Percentiles rank a stretch among this genome's conserved stretches.
Conservation (phyloP, 768 basidiomycete genomes). For the Sistotremastrum niveocremeum region DNA sequence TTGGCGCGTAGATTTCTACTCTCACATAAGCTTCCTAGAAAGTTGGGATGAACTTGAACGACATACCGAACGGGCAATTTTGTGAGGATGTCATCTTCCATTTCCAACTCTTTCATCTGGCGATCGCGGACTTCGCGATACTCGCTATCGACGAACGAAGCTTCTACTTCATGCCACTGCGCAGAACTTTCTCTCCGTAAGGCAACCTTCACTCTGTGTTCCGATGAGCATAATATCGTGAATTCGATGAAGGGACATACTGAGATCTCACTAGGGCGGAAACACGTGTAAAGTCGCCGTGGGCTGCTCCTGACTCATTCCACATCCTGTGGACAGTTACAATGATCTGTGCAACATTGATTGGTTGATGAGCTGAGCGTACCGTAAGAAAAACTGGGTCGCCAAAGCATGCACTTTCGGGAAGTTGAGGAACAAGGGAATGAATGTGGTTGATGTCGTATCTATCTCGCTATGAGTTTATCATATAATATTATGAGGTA, state of each 20-base stretch:
- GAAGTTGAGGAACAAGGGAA: slow-evolving; percentile 82
- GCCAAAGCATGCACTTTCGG: slow-evolving; percentile 69
- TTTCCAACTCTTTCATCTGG: slow-evolving; percentile 82
- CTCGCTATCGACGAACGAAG: slow-evolving; percentile 67
- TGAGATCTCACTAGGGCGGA: slow-evolving; percentile 72
- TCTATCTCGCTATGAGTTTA: slow-evolving; percentile 26
- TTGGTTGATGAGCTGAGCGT: not conserved
- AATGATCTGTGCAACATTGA: not conserved
- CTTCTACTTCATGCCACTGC: slow-evolving; percentile 74
- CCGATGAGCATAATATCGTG: not conserved
- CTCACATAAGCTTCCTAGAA: not conserved
- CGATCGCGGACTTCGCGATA: slow-evolving; percentile 77
- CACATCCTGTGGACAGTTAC: slow-evolving; percentile 39
- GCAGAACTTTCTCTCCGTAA: slow-evolving; percentile 60
- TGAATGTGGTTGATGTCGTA: slow-evolving; percentile 67
- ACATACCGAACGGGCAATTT: slow-evolving; percentile 76
- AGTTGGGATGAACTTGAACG: not conserved
- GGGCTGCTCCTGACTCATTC: slow-evolving; percentile 72
- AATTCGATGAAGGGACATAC: slow-evolving; percentile 31
- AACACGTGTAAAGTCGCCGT: slow-evolving; percentile 66
- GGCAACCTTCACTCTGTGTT: slow-evolving; percentile 56
- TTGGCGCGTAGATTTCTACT: slow-evolving; percentile 69
- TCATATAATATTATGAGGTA: not conserved
- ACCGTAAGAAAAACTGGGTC: slow-evolving; percentile 71
- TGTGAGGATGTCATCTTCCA: slow-evolving; percentile 75